Evolutionary conservation across 2,329 filamentous ascomycete genomes (phyloP).

Genomic region (Penicillium sp.): DNA sequence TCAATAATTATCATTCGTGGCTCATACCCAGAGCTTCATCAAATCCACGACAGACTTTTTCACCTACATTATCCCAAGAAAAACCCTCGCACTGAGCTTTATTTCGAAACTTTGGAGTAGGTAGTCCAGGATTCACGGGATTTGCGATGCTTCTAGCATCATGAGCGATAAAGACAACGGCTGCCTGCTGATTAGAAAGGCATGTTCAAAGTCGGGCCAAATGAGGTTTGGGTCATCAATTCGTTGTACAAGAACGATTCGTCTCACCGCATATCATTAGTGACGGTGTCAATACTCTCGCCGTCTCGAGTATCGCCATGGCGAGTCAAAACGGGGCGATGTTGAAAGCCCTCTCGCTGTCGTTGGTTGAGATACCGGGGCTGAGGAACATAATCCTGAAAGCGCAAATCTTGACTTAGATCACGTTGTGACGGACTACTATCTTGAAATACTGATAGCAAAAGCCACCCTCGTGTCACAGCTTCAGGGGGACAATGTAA

Average conservation of each 20-base stretch:
- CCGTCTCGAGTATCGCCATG: neutral
- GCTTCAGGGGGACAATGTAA: neutral
- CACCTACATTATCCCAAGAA: neutral
- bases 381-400: neutral
- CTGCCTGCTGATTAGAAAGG: neutral
- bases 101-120: neutral
- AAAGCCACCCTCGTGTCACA: neutral
- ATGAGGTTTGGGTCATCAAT: neutral
- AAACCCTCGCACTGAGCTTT: neutral
- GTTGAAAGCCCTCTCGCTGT: neutral
- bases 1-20: neutral
- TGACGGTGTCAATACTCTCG: neutral
- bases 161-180: neutral
- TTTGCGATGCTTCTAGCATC: neutral
- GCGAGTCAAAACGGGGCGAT: neutral
- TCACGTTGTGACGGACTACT: neutral
- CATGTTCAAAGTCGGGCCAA: neutral
- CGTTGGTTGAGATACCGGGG: neutral
- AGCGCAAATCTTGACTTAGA: too few species aligned
- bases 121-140: neutral
- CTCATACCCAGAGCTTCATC: neutral
- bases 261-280: conserved; percentile 1
- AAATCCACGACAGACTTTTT: neutral
- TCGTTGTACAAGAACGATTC: neutral
- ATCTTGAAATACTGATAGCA: neutral